Percentiles rank a stretch among this genome's conserved stretches.
Evolutionary conservation across 768 basidiomycete genomes (phyloP).

Genomic region (Mycena venus): DNA sequence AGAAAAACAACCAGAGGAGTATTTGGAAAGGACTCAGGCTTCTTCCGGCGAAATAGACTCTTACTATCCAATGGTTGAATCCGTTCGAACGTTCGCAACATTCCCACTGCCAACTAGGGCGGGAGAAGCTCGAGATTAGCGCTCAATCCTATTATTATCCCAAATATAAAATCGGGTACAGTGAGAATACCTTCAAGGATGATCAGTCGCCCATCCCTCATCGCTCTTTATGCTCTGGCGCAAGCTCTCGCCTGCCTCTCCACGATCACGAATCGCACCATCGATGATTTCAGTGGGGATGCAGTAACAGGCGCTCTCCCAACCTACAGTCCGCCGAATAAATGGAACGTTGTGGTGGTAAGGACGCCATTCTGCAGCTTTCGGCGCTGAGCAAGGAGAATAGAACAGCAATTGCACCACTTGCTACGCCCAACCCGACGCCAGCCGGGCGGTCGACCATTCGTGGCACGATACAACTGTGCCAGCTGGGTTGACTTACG

Average conservation of each 20-base stretch:
- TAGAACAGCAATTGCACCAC: neutral
- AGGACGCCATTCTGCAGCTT: neutral
- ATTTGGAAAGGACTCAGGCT: too few relatives aligned
- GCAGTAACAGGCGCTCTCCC: neutral
- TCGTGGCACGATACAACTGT: neutral
- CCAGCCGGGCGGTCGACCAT: neutral
- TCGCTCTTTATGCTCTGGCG: neutral
- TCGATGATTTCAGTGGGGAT: neutral
- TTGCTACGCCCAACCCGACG: neutral
- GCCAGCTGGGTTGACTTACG: neutral
- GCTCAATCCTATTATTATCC: neutral
- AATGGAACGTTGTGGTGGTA: neutral
- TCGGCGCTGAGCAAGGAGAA: neutral
- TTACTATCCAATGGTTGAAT: too few relatives aligned
- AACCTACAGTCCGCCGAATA: neutral
- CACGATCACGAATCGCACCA: neutral
- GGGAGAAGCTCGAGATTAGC: neutral
- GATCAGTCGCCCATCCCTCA: neutral
- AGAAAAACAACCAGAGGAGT: too few relatives aligned
- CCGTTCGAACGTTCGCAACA: too few relatives aligned
- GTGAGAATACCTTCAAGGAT: neutral
- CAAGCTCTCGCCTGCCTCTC: neutral
- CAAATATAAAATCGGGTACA: neutral
- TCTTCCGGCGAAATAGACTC: too few relatives aligned
- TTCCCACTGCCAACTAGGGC: too few relatives aligned